A percentile compares a stretch with the other conserved stretches of the same genome.
These are phyloP conservation scores for Russula foetens DNA, from an alignment of 768 basidiomycete genomes.

Conservation along the genomic window DNA sequence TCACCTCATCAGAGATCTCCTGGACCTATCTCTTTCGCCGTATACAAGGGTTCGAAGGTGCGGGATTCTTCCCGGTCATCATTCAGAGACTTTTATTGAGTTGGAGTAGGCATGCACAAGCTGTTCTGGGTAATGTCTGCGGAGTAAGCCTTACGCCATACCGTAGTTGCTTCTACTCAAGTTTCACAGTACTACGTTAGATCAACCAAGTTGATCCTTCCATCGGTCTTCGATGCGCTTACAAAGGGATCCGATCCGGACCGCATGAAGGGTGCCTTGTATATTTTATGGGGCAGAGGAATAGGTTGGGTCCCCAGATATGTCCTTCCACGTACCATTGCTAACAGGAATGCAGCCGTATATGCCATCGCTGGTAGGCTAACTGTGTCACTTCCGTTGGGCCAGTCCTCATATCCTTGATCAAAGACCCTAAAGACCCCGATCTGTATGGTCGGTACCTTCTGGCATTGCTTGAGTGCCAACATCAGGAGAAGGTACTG, in stretches of 20 bases:
- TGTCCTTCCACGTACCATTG: constrained; percentile 12
- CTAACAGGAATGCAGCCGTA: constrained; percentile 34
- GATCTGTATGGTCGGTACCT: constrained; percentile 50
- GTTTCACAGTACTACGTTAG: constrained; percentile 39
- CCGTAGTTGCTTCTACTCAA: not conserved
- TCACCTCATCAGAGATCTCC: constrained; percentile 52
- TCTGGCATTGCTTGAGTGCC: constrained; percentile 58
- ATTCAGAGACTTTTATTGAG: not conserved
- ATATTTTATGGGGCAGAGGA: constrained; percentile 67
- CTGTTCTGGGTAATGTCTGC: constrained; percentile 52
- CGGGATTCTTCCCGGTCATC: not conserved
- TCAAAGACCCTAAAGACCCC: constrained; percentile 34
- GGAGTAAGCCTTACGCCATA: constrained; percentile 38
- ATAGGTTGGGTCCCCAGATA: constrained; percentile 37
- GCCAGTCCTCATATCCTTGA: not conserved
- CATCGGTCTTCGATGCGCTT: constrained; percentile 52
- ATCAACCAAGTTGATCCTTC: constrained; percentile 58
- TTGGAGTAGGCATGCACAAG: constrained; percentile 54
- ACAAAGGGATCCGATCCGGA: constrained; percentile 78
- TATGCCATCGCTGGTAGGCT: constrained; percentile 60
- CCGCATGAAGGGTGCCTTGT: constrained; percentile 91
- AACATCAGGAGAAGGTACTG: constrained; percentile 77
- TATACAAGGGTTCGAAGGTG: constrained; percentile 74
- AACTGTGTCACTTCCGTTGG: not conserved
- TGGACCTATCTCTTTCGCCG: constrained; percentile 69